Evolutionary conservation across 2,329 filamentous ascomycete species (phyloP), one percentile per base, ranked within the genome.

Genomic region (Cercospora sp.): DNA sequence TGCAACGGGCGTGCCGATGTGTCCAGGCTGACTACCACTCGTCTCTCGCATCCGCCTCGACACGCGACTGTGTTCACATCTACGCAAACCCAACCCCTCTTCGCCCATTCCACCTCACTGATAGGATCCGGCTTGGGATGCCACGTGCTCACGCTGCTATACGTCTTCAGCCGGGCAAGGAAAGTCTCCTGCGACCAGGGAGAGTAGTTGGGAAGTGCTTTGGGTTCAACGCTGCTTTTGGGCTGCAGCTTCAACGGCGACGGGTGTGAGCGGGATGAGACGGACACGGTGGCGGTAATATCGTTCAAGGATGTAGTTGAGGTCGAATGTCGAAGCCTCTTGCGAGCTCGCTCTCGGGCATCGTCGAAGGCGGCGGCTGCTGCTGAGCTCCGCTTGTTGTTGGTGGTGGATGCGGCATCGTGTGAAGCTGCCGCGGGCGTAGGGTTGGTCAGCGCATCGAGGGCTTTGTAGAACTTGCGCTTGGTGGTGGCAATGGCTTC

Each of bases 21-120:
- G 85, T 85, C 74, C 86, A 97, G 82, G 80, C 91, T 93, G 63
- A 98, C 91, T 4, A 95, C 87, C 49, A 97, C 84, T 74, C 96
- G 91, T 74, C 91, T 90, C 76, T 90, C 90, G 76, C 95, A 99
- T 2, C 94, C 88, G 49, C 91, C 89, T 51, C 84, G 85, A 78
- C 95, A 99, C 18, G 89, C 88, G 16, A 98, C 92, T 3, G 91
- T 91, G 80, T 97, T 93, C 71, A 89, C 89, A 74, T 90, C 90
- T 57, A 91, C 88, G 75, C 94, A 97, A 3, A 90, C 85, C 94
- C 95, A 99, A 0, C 94, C 94, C 67, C 91, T 85, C 82, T 94
- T 97, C 0, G 94, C 94, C 95, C 95, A 99, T 78, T 93, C 91
- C 7, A 97, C 89, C 80, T 98, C 95, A 77, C 89, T 93, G 74